Percentiles rank a stretch among this genome's conserved stretches.
These are phyloP conservation scores for Penicillium dipodomyicola DNA, from an alignment of 495 filamentous ascomycete species.

Conservation along the genomic window DNA sequence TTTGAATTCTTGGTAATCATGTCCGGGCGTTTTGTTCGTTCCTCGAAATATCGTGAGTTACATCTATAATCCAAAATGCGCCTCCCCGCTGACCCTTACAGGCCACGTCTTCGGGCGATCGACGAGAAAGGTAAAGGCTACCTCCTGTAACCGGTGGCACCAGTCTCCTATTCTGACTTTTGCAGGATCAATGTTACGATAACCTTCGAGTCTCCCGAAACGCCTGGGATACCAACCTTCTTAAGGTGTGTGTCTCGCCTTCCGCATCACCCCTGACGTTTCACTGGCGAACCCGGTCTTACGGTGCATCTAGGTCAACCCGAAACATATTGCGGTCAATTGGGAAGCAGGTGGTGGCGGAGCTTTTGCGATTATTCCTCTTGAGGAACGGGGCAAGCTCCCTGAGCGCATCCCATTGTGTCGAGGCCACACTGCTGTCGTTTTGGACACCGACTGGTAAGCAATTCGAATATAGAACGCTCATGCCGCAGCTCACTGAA, in stretches of 20 bases:
- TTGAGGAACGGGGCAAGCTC: constrained; percentile 81
- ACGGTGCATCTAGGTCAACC: constrained; percentile 67
- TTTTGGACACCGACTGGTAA: constrained; percentile 97
- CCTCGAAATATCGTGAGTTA: constrained; percentile 94
- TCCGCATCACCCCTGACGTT: constrained; percentile 31
- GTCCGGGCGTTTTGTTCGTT: constrained; percentile 96
- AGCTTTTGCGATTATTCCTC: constrained; percentile 93
- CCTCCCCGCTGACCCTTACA: constrained; percentile 41
- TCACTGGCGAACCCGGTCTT: constrained; percentile 22
- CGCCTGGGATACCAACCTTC: constrained; percentile 97
- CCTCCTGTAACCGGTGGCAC: not conserved
- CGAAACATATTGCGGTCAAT: constrained; percentile 94
- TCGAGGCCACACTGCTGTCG: constrained; percentile 89
- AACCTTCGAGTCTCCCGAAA: constrained; percentile 92
- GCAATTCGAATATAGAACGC: constrained; percentile 25
- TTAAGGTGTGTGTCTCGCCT: constrained; percentile 69
- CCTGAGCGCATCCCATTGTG: constrained; percentile 94
- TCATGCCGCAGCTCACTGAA: constrained; percentile 26
- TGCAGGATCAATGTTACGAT: constrained; percentile 88
- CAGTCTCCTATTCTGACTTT: constrained; percentile 14
- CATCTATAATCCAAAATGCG: constrained; percentile 11
- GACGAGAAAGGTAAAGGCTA: constrained; percentile 72
- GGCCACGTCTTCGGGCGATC: constrained; percentile 97
- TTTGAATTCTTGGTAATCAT: constrained; percentile 47
- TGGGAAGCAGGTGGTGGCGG: constrained; percentile 97